Conservation (phyloP, 345 rosid genomes). For the Eucalyptus coolabah region DNA sequence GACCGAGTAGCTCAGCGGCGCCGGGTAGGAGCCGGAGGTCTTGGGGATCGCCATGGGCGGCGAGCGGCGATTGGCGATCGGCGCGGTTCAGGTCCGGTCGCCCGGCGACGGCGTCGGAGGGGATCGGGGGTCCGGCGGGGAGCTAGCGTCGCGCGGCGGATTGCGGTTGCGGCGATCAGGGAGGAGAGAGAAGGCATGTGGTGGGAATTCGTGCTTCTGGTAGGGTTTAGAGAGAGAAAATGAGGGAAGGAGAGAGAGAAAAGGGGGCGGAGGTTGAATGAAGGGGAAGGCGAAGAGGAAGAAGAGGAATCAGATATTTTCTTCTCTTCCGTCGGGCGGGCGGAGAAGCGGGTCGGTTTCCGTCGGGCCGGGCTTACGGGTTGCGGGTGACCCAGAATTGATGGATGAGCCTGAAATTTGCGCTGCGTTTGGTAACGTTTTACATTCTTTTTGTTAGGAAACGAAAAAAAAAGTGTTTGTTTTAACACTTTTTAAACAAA, state of each 20-base stretch:
- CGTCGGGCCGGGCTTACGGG: not conserved
- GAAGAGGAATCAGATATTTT: not conserved
- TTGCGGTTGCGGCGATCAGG: not conserved
- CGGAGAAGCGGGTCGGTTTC: not conserved
- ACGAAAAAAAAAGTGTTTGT: no score
- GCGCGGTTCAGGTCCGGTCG: not conserved
- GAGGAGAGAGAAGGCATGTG: not conserved
- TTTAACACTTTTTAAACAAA: no score
- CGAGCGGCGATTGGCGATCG: not conserved
- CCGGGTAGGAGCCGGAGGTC: not conserved
- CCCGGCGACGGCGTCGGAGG: not conserved
- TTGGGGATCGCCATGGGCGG: not conserved
- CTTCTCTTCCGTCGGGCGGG: not conserved
- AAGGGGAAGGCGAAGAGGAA: not conserved
- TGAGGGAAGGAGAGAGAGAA: not conserved
- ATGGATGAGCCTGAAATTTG: not conserved
- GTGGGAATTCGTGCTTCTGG: not conserved
- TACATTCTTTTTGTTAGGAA: no score
- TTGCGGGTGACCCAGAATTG: not conserved
- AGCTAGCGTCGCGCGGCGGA: not conserved
- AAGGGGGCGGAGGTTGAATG: not conserved
- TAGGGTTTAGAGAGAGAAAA: not conserved
- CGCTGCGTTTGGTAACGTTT: no score
- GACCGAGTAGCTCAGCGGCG: slow-evolving; percentile 25
- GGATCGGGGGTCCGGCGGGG: not conserved